These are phyloP conservation scores for Solanum virginianum DNA, from an alignment of 257 asterid genomes.

Conservation along the genomic window DNA sequence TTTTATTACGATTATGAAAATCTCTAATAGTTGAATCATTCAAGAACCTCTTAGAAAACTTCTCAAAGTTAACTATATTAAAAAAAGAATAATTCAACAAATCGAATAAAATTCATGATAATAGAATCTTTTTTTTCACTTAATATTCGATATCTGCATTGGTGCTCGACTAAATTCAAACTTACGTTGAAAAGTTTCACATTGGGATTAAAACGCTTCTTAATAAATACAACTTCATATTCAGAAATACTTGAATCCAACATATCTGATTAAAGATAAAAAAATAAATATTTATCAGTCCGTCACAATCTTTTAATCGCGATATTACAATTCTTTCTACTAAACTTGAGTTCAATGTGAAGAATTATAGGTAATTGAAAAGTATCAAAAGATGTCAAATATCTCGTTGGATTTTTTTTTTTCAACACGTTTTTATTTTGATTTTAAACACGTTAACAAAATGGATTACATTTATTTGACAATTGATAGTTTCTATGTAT, in stretches of 20 bases:
- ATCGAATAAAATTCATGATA: no score
- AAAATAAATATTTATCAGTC: no score
- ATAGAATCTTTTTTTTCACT: no score
- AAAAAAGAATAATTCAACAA: background rate
- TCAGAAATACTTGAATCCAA: accelerated
- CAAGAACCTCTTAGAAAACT: background rate
- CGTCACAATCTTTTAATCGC: accelerated
- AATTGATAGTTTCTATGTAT: background rate
- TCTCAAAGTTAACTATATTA: background rate
- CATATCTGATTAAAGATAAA: no score
- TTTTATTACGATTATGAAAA: background rate
- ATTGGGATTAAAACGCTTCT: no score
- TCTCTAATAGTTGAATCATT: no score
- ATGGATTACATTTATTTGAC: background rate
- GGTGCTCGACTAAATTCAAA: accelerated
- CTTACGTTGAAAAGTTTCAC: accelerated
- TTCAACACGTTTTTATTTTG: background rate
- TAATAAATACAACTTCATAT: no score
- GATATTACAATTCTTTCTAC: background rate
- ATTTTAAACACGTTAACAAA: background rate
- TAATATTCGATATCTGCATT: no score
- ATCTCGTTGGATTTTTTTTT: background rate
- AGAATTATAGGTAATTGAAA: background rate
- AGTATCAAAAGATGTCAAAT: background rate
- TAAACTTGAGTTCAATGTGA: background rate